Evolutionary conservation across 306 rosid genomes (phyloP).

Genomic region (Dryas octopetala): DNA sequence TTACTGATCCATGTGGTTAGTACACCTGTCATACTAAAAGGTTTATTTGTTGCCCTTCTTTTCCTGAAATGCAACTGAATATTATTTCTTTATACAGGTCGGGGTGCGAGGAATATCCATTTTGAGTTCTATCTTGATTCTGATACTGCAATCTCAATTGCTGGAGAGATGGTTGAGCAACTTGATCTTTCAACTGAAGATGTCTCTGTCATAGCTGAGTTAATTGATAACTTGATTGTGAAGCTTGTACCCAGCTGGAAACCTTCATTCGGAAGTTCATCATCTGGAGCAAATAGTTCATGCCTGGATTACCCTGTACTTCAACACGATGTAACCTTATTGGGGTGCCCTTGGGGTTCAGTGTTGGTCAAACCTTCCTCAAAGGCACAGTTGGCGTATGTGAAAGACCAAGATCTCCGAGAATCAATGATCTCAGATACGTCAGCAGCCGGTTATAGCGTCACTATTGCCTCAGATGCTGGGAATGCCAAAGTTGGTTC

Average conservation of each 20-base stretch:
- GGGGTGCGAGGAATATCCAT: constrained; percentile 60
- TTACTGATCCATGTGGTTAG: constrained; percentile 62
- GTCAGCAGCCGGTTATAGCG: constrained; percentile 30
- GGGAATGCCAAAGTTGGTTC: constrained; percentile 27
- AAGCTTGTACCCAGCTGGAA: constrained; percentile 62
- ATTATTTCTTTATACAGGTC: constrained; percentile 48
- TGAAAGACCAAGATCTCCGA: constrained; percentile 48
- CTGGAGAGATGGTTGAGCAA: constrained; percentile 91
- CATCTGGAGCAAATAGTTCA: constrained; percentile 36
- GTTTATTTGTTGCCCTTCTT: background rate
- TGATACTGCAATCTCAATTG: constrained; percentile 74
- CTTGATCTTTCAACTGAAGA: constrained; percentile 63
- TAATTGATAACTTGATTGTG: constrained; percentile 53
- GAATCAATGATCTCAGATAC: constrained; percentile 47
- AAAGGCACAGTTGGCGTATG: constrained; percentile 28
- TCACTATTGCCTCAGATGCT: constrained; percentile 26
- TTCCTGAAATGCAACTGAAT: background rate
- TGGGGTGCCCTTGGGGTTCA: constrained; percentile 32
- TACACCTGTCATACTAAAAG: constrained; percentile 4
- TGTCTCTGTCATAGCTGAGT: constrained; percentile 58
- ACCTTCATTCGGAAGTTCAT: constrained; percentile 34
- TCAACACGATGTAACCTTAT: constrained; percentile 29
- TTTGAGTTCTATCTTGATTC: constrained; percentile 68
- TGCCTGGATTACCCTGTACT: constrained; percentile 19
- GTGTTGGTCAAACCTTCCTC: constrained; percentile 21